Evolutionary conservation across 257 asterid species (phyloP), one percentile per base, ranked within the genome.

Genomic region (Ajuga chamaepitys): DNA sequence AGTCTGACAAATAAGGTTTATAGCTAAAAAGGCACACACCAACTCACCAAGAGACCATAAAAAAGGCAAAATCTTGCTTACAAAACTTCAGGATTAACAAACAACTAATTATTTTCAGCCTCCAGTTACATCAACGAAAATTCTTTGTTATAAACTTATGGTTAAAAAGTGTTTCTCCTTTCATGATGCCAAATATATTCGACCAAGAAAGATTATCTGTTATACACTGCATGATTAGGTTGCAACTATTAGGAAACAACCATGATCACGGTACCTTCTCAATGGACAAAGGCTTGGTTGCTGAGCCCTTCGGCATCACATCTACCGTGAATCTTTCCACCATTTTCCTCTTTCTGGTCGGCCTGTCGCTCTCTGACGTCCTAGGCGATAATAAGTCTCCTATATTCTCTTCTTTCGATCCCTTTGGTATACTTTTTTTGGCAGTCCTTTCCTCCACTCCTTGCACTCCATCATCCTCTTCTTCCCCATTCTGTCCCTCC

Each of bases 271-370:
- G 44, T 69, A 80, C 97, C 97, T 87, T 87, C 68, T 75, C 86
- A 63, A 89, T 80, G 1, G 94, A 68, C 47, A 85, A 25, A 0
- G 87, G 75, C 70, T 82, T 89, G 5, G 77, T 58, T 3, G 83
- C 65, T 38, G 86, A 51, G 32, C 53, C 55, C 52, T 78, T 70
- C 0, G 74, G 73, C 38, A 75, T 56, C 47, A 74, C 67, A 67
- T 60, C 57, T 75, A 72, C 84, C 10, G 83, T 77, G 64, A 75
- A 89, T 14, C 95, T 80, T 38, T 82, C 91, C 38, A 89, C 95
- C 2, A 72, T 75, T 67, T 85, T 89, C 83, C 95, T 83, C 68
- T 87, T 91, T 76, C 97, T 85, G 0, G 86, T 78, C 4, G 97
- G 95, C 82, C 97, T 83, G 3, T 79, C 81, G 42, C 74, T 77